Conservation (phyloP, 305 asterid genomes). For the Salvia sclarea region DNA sequence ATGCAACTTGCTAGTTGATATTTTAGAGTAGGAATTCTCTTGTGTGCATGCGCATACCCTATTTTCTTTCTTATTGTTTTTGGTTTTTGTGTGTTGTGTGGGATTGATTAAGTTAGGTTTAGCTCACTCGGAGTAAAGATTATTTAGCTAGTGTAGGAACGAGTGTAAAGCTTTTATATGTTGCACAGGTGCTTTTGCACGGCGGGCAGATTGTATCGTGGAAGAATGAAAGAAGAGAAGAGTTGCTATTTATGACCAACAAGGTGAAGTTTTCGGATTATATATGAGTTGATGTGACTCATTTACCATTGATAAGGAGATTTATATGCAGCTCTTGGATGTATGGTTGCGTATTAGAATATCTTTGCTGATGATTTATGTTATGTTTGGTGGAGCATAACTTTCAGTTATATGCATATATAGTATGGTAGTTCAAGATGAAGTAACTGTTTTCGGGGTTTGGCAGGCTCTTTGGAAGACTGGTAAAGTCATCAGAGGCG, state of each 20-base stretch:
- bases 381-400: neutral
- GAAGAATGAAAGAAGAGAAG: constrained; percentile 80
- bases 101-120: neutral
- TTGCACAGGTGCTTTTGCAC: constrained; percentile 59
- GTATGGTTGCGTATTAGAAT: constrained; percentile 12
- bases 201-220: constrained; percentile 85
- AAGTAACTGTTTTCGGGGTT: constrained; percentile 12
- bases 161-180: constrained; percentile 25
- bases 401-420: neutral
- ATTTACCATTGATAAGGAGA: constrained; percentile 2
- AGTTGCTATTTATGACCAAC: constrained; percentile 64
- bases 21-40: neutral
- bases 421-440: constrained; percentile 11
- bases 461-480: constrained; percentile 63
- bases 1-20: constrained; percentile 18
- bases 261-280: constrained; percentile 52
- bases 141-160: neutral
- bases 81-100: neutral
- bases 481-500: constrained; percentile 66
- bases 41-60: neutral
- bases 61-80: neutral
- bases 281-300: neutral
- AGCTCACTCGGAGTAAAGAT: neutral
- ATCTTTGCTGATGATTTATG: neutral
- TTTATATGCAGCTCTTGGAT: neutral